Conservation (phyloP, 257 asterid genomes). For the Euphrasia confusa region DNA sequence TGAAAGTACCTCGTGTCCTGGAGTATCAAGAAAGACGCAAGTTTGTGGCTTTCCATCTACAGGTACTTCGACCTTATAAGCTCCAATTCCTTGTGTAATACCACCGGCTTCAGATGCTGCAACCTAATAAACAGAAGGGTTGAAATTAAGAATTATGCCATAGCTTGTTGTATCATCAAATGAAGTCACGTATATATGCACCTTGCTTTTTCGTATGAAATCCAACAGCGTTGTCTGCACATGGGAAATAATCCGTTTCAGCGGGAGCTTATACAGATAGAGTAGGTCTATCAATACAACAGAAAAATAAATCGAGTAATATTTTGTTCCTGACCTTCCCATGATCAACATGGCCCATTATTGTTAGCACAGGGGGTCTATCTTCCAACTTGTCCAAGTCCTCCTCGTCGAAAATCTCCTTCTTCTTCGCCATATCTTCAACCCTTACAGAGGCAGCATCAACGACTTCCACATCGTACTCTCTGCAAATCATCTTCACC, state of each 20-base stretch:
- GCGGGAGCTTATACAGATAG: constrained; percentile 11
- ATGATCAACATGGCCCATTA: constrained; percentile 99
- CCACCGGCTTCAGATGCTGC: constrained; percentile 98
- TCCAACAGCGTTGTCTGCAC: constrained; percentile 94
- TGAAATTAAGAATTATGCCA: constrained; percentile 25
- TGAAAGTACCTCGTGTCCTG: constrained; percentile 77
- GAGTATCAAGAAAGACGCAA: constrained; percentile 97
- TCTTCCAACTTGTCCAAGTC: constrained; percentile 80
- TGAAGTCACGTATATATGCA: constrained; percentile 19
- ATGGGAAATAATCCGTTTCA: constrained; percentile 24
- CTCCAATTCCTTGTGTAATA: constrained; percentile 98
- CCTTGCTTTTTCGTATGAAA: constrained; percentile 83
- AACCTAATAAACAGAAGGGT: constrained; percentile 49
- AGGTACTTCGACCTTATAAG: constrained; percentile 89
- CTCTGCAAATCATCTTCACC: constrained; percentile 95
- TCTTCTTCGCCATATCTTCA: constrained; percentile 96
- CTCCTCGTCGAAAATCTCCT: constrained; percentile 72
- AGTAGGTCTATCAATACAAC: constrained; percentile 1
- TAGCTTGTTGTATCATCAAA: neutral
- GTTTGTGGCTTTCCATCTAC: constrained; percentile 75
- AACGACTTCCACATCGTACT: constrained; percentile 83
- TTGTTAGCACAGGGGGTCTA: constrained; percentile 92
- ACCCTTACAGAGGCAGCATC: constrained; percentile 64
- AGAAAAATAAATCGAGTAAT: constrained; percentile 15
- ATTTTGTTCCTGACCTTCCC: constrained; percentile 65